These are phyloP conservation scores for Penicillium soppii DNA, from an alignment of 495 filamentous ascomycete species.

Conservation along the genomic window DNA sequence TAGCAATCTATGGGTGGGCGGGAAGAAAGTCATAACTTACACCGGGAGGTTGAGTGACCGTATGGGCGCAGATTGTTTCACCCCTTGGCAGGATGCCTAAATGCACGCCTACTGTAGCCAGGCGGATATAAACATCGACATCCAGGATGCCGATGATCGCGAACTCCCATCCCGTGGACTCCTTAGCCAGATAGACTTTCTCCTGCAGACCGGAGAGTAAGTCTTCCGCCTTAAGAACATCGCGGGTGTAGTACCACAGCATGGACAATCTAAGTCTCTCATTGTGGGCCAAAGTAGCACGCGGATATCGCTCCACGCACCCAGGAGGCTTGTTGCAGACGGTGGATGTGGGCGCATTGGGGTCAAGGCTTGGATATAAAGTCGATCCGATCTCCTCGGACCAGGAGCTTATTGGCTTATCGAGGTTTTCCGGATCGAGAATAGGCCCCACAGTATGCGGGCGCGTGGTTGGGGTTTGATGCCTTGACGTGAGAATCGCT, in stretches of 20 bases:
- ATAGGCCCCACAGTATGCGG: conserved; percentile 13
- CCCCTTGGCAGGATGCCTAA: conserved; percentile 17
- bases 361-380: conserved; percentile 1
- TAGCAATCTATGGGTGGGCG: too few species aligned
- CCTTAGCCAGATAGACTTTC: conserved; percentile 13
- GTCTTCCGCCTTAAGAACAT: conserved; percentile 8
- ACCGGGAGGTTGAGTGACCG: conserved; percentile 14
- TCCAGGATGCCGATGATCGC: conserved; percentile 16
- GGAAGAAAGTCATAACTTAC: conserved; percentile 6
- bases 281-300: conserved; percentile 9
- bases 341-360: neutral
- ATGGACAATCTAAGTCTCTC: conserved; percentile 17
- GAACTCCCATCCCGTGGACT: conserved; percentile 17
- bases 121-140: conserved; percentile 13
- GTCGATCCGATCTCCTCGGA: neutral
- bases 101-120: conserved; percentile 14
- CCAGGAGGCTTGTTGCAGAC: neutral
- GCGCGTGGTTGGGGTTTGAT: neutral
- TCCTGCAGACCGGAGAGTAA: conserved; percentile 14
- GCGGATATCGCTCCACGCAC: conserved; percentile 8
- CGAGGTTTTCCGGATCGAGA: conserved; percentile 12
- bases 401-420: conserved; percentile 11
- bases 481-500: conserved; percentile 7
- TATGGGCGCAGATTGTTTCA: conserved; percentile 19
- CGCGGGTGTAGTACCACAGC: conserved; percentile 19